Conservation (phyloP, 1,284 basidiomycete species). For the Caloboletus firmus region DNA sequence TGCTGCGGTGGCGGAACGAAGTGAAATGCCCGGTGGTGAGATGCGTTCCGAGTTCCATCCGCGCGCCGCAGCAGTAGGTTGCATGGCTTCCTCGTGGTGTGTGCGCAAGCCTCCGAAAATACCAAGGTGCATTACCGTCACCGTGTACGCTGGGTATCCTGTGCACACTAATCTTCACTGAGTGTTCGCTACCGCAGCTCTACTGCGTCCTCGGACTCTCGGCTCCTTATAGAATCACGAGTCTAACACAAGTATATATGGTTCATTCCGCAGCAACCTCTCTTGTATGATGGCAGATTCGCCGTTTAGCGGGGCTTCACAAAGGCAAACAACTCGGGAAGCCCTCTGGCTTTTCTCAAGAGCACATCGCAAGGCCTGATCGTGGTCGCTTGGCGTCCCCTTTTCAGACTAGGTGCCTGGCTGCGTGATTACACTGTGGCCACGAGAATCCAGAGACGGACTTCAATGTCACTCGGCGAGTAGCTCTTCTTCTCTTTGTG, state of each 20-base stretch:
- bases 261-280: neutral
- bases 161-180: too few relatives aligned
- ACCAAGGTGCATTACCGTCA: too few relatives aligned
- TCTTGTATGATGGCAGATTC: neutral
- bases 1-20: neutral
- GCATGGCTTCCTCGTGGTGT: neutral
- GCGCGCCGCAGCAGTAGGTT: neutral
- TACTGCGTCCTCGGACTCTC: conserved; percentile 5
- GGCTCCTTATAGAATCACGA: neutral
- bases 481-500: neutral
- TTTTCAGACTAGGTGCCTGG: neutral
- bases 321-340: neutral
- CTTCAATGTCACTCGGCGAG: neutral
- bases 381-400: conserved; percentile 1
- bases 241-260: too few relatives aligned
- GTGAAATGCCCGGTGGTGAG: neutral
- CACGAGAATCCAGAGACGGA: conserved; percentile 4
- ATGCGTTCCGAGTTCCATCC: neutral
- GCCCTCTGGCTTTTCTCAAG: neutral
- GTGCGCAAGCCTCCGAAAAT: neutral
- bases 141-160: too few relatives aligned
- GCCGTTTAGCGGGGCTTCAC: neutral
- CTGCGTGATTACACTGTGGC: neutral
- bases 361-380: neutral
- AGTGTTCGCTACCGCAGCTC: neutral